These are phyloP conservation scores for Coniochaeta prunicola DNA, from an alignment of 2,329 filamentous ascomycete genomes.

Conservation along the genomic window DNA sequence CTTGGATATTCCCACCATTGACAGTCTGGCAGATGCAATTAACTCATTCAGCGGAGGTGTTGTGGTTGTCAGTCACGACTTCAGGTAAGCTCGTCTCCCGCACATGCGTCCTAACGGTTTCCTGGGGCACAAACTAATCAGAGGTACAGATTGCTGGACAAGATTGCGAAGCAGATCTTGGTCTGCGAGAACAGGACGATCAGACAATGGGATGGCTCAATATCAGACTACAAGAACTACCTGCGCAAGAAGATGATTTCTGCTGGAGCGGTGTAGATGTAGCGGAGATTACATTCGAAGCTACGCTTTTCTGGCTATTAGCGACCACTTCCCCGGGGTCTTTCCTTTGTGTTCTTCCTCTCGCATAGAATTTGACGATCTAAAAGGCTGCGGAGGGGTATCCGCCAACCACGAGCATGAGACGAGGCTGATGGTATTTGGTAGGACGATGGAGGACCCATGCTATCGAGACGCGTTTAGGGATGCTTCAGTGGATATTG, in stretches of 20 bases:
- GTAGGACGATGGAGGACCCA: not conserved
- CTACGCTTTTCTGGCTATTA: not conserved
- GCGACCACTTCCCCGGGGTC: not conserved
- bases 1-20: conserved; percentile 97
- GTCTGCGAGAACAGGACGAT: conserved; percentile 98
- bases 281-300: not conserved
- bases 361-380: conserved; percentile 1
- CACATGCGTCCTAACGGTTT: not conserved
- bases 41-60: conserved; percentile 95
- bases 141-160: conserved; percentile 74
- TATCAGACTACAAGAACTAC: conserved; percentile 96
- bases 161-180: conserved; percentile 99
- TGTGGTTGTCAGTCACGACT: conserved; percentile 97
- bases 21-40: conserved; percentile 95
- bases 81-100: conserved; percentile 59
- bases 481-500: not conserved
- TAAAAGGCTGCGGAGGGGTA: not conserved
- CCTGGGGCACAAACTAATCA: conserved; percentile 9
- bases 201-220: conserved; percentile 77
- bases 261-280: conserved; percentile 69
- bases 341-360: conserved; percentile 1
- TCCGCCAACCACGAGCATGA: not conserved
- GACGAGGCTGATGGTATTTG: not conserved
- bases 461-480: not conserved
- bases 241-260: conserved; percentile 98